These are phyloP conservation scores for Oryza coarctata DNA, from an alignment of 176 grass and related monocot genomes.

Conservation along the genomic window DNA sequence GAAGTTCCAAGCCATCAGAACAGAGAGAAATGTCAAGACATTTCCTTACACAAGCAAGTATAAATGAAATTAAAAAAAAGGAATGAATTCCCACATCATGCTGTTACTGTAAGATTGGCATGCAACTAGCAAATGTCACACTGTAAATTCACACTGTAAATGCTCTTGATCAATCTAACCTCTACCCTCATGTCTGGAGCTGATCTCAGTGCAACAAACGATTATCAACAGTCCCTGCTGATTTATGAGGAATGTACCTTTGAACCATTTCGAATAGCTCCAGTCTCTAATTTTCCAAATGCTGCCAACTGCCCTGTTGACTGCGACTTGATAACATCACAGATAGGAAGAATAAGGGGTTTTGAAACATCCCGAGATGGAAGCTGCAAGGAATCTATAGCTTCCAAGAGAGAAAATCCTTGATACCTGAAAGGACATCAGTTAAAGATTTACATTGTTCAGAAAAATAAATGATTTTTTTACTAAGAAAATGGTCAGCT, in stretches of 20 bases:
- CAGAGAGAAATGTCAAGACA: conserved; percentile 19
- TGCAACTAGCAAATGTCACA: conserved; percentile 13
- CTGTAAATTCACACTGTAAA: conserved; percentile 23
- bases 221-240: not conserved
- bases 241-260: conserved; percentile 52
- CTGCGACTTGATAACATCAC: conserved; percentile 87
- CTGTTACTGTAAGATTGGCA: conserved; percentile 10
- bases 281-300: conserved; percentile 96
- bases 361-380: conserved; percentile 88
- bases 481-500: conserved; percentile 13
- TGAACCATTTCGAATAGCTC: conserved; percentile 77
- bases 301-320: conserved; percentile 78
- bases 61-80: not conserved
- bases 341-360: conserved; percentile 94
- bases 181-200: not conserved
- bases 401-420: conserved; percentile 77
- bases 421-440: conserved; percentile 61
- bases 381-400: conserved; percentile 77
- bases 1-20: conserved; percentile 14
- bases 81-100: conserved; percentile 9
- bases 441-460: conserved; percentile 13
- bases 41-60: conserved; percentile 2
- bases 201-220: not conserved
- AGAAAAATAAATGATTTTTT: not conserved
- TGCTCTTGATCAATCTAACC: conserved; percentile 2